These are phyloP conservation scores for Solanum virginianum DNA, from an alignment of 257 asterid genomes.

Conservation along the genomic window DNA sequence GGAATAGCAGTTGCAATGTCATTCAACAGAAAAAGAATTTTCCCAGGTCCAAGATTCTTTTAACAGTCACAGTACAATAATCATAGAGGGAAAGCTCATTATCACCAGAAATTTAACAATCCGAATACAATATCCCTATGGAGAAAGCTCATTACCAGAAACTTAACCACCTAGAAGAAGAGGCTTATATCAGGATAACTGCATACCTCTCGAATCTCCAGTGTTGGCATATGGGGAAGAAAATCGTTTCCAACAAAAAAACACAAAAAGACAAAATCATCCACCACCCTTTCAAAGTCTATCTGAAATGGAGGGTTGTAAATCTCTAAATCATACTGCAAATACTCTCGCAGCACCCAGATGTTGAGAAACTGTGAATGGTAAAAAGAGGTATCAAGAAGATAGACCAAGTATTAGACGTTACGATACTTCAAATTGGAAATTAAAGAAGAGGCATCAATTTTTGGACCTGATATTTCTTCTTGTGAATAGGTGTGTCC, in stretches of 20 bases:
- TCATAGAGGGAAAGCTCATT: background rate
- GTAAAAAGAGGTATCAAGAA: constrained; percentile 7
- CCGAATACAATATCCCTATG: background rate
- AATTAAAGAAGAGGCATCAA: constrained; percentile 3
- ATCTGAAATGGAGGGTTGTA: constrained; percentile 57
- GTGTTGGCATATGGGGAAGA: constrained; percentile 98
- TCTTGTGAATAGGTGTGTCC: constrained; percentile 63
- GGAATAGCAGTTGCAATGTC: background rate
- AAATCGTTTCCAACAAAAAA: constrained; percentile 97
- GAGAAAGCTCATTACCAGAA: background rate
- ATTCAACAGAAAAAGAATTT: background rate
- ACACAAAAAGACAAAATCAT: constrained; percentile 88
- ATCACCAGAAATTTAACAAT: background rate
- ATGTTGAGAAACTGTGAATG: constrained; percentile 68
- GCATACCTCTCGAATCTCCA: constrained; percentile 93
- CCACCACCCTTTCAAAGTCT: constrained; percentile 90
- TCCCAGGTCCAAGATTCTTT: background rate
- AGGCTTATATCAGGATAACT: background rate
- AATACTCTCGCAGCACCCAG: constrained; percentile 87
- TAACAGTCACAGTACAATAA: background rate
- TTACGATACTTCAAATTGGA: background rate
- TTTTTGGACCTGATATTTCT: constrained; percentile 75
- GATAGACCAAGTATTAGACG: constrained; percentile 2
- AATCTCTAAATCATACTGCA: constrained; percentile 73
- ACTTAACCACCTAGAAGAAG: background rate